Evolutionary conservation across 805 yeast genomes (phyloP), one percentile per base, ranked within the genome.

Genomic region (Pichia kluyveri): DNA sequence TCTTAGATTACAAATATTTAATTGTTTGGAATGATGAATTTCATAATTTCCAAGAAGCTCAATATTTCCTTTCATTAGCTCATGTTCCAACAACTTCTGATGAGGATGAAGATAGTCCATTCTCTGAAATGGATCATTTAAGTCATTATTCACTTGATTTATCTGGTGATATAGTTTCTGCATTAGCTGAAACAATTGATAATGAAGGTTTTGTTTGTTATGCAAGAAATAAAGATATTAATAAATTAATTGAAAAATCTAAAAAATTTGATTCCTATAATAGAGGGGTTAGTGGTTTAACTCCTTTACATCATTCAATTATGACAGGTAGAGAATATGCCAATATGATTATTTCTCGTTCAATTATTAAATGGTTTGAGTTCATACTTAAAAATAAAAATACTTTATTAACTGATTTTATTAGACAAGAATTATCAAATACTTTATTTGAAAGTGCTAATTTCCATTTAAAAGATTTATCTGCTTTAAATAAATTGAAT

Each of bases 1-100:
- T 43, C 12, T 14, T 46, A 1, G 54, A 54, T 8, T 51, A 68
- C 14, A 80, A 75, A 67, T 64, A 69, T 40, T 67, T 84, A 32
- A 59, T 82, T 23, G 68, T 83, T n/a, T 86, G 90, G 84, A 86
- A 86, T 60, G 95, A 86, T 58, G 93, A 86, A 56, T 72, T 70
- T 54, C 93, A 86, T 57, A 76, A 78, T 55, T 76, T 73, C 54
- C 68, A 71, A 2, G 45, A 52, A 12, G 61, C 68, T 6, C 45
- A 50, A 26, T 44, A 41, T 3, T 54, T 61, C 11, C 40, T 62
- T 10, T 44, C 54, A 5, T 40, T 47, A 6, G 54, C 51, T 15
- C 38, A 32, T 42, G 43, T 40, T 14, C 28, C 30, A 8, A 31
- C 27, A 12, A 30, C 40, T 14, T 8, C 38, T 5, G 36, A 42